These are phyloP conservation scores for Loxodes magnus DNA, from an alignment of 73 alveolate genomes.

Conservation along the genomic window DNA sequence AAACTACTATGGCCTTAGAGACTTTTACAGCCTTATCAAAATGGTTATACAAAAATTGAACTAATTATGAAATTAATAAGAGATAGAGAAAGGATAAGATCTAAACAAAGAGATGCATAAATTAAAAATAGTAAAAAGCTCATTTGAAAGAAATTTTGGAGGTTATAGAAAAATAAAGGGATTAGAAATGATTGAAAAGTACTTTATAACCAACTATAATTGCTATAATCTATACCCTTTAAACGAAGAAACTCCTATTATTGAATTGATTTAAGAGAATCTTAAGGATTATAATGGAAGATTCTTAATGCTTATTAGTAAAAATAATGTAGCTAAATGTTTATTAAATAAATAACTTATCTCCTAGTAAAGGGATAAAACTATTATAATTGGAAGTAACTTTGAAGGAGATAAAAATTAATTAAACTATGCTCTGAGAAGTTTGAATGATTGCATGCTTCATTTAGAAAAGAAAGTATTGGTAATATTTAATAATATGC, in stretches of 20 bases:
- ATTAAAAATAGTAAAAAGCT: neutral
- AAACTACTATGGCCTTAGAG: slow-evolving; percentile 10
- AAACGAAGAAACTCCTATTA: neutral
- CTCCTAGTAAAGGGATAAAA: neutral
- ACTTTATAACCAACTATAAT: neutral
- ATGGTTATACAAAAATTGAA: neutral
- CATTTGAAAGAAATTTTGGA: neutral
- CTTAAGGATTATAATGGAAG: neutral
- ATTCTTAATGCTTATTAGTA: slow-evolving; percentile 2
- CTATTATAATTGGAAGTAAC: slow-evolving; percentile 2
- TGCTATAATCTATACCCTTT: neutral
- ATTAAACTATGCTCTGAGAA: neutral
- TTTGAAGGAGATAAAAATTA: slow-evolving; percentile 1
- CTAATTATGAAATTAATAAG: neutral
- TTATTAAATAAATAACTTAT: neutral
- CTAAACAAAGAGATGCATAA: neutral
- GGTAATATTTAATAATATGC: neutral
- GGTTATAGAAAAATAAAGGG: too few species aligned
- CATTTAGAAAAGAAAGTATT: slow-evolving; percentile 6
- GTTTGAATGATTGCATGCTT: neutral
- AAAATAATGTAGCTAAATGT: neutral
- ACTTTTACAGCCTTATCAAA: slow-evolving; percentile 2
- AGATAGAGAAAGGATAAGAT: neutral
- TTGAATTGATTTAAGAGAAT: neutral
- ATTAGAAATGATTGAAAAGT: too few species aligned